Percentiles rank a stretch among this genome's conserved stretches.
These are phyloP conservation scores for Cubamyces sp. DNA, from an alignment of 768 basidiomycete genomes.

Conservation along the genomic window DNA sequence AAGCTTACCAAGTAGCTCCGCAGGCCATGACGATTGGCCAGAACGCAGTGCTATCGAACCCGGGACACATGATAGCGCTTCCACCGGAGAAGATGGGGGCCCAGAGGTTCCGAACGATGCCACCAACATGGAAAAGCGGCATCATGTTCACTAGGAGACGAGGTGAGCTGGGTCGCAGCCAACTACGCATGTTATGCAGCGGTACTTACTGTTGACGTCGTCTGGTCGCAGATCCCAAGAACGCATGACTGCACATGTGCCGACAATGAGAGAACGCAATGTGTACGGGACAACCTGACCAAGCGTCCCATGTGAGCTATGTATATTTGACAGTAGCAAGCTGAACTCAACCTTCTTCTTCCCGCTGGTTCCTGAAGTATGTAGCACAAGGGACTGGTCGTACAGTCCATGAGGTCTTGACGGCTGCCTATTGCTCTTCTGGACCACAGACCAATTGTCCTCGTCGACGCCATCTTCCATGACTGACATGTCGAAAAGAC, in stretches of 20 bases:
- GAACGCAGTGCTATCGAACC: slow-evolving; percentile 54
- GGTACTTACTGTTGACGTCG: slow-evolving; percentile 51
- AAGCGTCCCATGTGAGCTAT: neutral
- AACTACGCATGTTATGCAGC: neutral
- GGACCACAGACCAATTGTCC: slow-evolving; percentile 20
- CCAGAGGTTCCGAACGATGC: slow-evolving; percentile 60
- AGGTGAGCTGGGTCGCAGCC: slow-evolving; percentile 7
- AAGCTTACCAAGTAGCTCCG: slow-evolving; percentile 53
- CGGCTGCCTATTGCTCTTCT: slow-evolving; percentile 22
- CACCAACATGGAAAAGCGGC: slow-evolving; percentile 66
- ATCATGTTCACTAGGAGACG: slow-evolving; percentile 32
- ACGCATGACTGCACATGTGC: slow-evolving; percentile 47
- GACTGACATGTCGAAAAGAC: slow-evolving; percentile 45
- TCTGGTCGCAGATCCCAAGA: slow-evolving; percentile 45
- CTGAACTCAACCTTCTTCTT: slow-evolving; percentile 41
- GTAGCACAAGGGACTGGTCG: slow-evolving; percentile 57
- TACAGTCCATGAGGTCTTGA: slow-evolving; percentile 43
- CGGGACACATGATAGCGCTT: slow-evolving; percentile 56
- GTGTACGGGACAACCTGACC: slow-evolving; percentile 47
- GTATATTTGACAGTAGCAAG: neutral
- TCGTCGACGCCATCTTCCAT: slow-evolving; percentile 27
- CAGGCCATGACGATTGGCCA: slow-evolving; percentile 42
- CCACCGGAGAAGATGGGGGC: slow-evolving; percentile 62
- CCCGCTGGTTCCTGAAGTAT: slow-evolving; percentile 66
- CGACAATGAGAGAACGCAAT: slow-evolving; percentile 47